These are phyloP conservation scores for Proliferodiscus dingleyae DNA, from an alignment of 2,329 filamentous ascomycete genomes.

Conservation along the genomic window DNA sequence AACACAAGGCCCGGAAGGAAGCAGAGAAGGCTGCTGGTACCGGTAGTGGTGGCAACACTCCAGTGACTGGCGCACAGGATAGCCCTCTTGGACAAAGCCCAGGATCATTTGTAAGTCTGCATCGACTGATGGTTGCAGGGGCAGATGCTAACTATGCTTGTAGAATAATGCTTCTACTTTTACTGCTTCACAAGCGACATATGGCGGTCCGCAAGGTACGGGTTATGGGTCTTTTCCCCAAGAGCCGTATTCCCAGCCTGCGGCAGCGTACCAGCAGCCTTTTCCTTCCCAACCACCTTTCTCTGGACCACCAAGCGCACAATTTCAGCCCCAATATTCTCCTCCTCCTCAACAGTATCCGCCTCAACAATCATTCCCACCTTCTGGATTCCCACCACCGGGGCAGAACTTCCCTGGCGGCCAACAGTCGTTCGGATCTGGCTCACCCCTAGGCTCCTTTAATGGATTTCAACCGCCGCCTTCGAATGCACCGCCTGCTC, in stretches of 20 bases:
- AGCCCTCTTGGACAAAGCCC: slow-evolving; percentile 50
- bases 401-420: slow-evolving; percentile 26
- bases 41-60: slow-evolving; percentile 54
- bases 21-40: slow-evolving; percentile 54
- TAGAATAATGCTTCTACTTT: slow-evolving; percentile 31
- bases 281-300: slow-evolving; percentile 32
- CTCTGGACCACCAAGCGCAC: slow-evolving; percentile 29
- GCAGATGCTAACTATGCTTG: slow-evolving; percentile 10
- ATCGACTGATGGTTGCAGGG: background rate
- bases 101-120: slow-evolving; percentile 53
- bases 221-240: slow-evolving; percentile 32
- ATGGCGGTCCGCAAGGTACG: slow-evolving; percentile 28
- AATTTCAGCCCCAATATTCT: slow-evolving; percentile 32
- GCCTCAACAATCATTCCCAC: slow-evolving; percentile 30
- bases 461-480: slow-evolving; percentile 38
- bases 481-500: slow-evolving; percentile 35
- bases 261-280: slow-evolving; percentile 39
- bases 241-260: slow-evolving; percentile 33
- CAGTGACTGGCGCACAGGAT: slow-evolving; percentile 32
- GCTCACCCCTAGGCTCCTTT: slow-evolving; percentile 37
- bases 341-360: slow-evolving; percentile 29
- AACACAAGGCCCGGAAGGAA: slow-evolving; percentile 62
- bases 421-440: slow-evolving; percentile 35
- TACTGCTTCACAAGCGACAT: slow-evolving; percentile 24
- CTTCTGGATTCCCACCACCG: slow-evolving; percentile 27